Conservation (phyloP, 805 yeast genomes). For the Candida montana region DNA sequence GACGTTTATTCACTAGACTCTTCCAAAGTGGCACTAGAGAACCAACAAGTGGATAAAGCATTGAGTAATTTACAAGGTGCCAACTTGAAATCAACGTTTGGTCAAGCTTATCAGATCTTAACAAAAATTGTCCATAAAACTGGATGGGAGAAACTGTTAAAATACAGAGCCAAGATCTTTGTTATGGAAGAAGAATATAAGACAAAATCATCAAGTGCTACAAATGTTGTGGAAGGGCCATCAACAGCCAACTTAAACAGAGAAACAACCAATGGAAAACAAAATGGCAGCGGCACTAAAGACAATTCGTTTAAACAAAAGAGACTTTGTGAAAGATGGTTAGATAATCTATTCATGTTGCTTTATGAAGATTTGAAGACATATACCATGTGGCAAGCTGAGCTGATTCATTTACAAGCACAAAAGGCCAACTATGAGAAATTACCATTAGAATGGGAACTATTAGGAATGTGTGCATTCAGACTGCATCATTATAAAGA, state of each 20-base stretch:
- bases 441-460: conserved; percentile 86
- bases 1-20: conserved; percentile 67
- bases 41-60: conserved; percentile 56
- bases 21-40: conserved; percentile 59
- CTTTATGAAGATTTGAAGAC: conserved; percentile 70
- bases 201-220: conserved; percentile 21
- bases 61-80: conserved; percentile 64
- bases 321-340: conserved; percentile 69
- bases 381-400: conserved; percentile 92
- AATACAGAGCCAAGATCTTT: conserved; percentile 56
- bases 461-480: conserved; percentile 78
- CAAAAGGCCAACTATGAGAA: conserved; percentile 78
- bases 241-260: background rate
- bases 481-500: conserved; percentile 83
- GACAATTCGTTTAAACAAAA: conserved; percentile 52
- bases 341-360: conserved; percentile 64
- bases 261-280: background rate
- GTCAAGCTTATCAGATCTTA: conserved; percentile 52
- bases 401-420: conserved; percentile 80
- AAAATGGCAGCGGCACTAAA: conserved; percentile 3
- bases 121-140: conserved; percentile 60
- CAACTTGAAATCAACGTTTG: conserved; percentile 54
- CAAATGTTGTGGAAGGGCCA: conserved; percentile 1
- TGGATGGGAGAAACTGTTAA: conserved; percentile 68
- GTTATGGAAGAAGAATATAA: conserved; percentile 65